Base-by-base conservation (phyloP, 495 filamentous ascomycete species). In the Jackrogersella multiformis region DNA sequence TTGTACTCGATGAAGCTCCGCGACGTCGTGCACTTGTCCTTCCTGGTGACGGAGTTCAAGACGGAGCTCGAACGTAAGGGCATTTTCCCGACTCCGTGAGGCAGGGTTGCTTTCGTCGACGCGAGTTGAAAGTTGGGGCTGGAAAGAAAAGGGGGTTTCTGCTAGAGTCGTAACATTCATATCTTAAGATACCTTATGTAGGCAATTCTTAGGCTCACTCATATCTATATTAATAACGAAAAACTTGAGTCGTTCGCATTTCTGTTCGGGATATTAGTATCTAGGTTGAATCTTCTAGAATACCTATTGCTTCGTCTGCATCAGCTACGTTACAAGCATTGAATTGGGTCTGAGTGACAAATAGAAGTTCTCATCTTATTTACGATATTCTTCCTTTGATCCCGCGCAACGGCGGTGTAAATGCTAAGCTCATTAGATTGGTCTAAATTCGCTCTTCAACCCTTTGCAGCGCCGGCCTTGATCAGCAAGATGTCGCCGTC, bases 401-500 rank as follows among this genome's bases (percentile, higher is more conserved):
- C 13, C 41, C 34, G 52, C 23, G 32, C 18, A n/a, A 48, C 7
- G 45, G 23, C 62, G 34, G 10, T 36, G 26, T 35, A n/a, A 15
- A 42, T 13, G 38, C 52, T 61, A 62, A 23, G 44, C 52, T 69
- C 58, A 65, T 63, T 58, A 54, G 23, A 38, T 41, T 56, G 55
- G 38, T 23, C 36, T 41, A 62, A 30, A 56, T 75, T 75, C 52
- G 51, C 32, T 65, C 57, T 58, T 68, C 52, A 96, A 70, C 80
- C 80, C 83, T 97, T 97, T 56, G 94, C 94, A 73, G 94, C 94
- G 74, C 94, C 94, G 35, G 94, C 94, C 83, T 98, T 98, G 83
- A 97, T 92, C 66, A 97, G 84, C 66, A 97, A 73, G 70, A 88
- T 88, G 76, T 93, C 90, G 35, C 88, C 88, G 75, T 91, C 88